Conservation (phyloP, 805 yeast species). For the Ogataea philodendri region DNA sequence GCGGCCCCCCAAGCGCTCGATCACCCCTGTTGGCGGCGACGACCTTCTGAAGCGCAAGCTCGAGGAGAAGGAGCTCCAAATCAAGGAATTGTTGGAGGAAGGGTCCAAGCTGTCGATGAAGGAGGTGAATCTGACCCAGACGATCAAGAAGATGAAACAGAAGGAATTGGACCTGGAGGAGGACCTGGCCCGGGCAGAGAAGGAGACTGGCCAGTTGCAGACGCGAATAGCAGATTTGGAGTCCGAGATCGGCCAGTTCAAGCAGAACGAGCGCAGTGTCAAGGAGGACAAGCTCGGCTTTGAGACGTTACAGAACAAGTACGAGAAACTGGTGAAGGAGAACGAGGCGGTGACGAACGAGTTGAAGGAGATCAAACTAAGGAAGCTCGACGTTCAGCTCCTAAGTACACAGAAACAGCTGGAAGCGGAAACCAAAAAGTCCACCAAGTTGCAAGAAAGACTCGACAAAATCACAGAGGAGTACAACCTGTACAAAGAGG, state of each 20-base stretch:
- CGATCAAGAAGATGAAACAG: conserved; percentile 60
- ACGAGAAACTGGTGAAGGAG: conserved; percentile 25
- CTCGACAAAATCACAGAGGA: conserved; percentile 24
- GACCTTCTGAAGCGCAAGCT: conserved; percentile 33
- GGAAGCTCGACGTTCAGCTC: conserved; percentile 36
- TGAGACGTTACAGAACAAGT: conserved; percentile 26
- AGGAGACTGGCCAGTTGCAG: conserved; percentile 26
- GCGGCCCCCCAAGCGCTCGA: conserved; percentile 14
- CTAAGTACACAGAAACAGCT: conserved; percentile 33
- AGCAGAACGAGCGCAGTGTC: conserved; percentile 24
- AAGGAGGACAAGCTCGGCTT: conserved; percentile 35
- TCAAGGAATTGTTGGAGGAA: conserved; percentile 67
- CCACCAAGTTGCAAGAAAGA: conserved; percentile 21
- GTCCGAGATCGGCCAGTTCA: conserved; percentile 24
- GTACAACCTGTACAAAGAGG: conserved; percentile 26
- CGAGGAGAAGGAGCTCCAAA: conserved; percentile 55
- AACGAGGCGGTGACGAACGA: conserved; percentile 28
- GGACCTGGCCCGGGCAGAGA: conserved; percentile 31
- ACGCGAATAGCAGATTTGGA: conserved; percentile 33
- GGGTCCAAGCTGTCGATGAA: conserved; percentile 70
- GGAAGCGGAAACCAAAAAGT: conserved; percentile 35
- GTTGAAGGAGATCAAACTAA: conserved; percentile 32
- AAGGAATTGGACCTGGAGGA: conserved; percentile 40
- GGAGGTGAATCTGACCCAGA: conserved; percentile 66
- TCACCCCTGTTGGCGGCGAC: conserved; percentile 9